Evolutionary conservation across 2,329 filamentous ascomycete species (phyloP), one percentile per base, ranked within the genome.

Genomic region (Cadophora gregata): DNA sequence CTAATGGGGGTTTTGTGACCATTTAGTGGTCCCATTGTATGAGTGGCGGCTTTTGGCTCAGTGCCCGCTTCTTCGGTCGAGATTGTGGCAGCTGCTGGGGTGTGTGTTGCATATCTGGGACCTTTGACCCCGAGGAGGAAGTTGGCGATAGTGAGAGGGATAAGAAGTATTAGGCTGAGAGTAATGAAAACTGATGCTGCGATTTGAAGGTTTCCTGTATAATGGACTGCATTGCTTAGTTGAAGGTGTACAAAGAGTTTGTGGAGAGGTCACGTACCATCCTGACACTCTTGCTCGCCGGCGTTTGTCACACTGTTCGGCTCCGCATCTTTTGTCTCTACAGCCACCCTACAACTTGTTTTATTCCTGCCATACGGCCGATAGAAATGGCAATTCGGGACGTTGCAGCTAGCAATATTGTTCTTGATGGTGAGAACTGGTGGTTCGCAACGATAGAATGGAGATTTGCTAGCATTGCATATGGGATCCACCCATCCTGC

Each of bases 151-250:
- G 62, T 51, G 8, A 64, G 25, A 29, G 53, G 51, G 24, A 64
- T 25, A 8, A 59, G 36, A 5, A 64, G 53, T 16, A 58, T 48
- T 9, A 64, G 62, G 4, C 27, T 25, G 9, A 64, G 33, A 16
- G 55, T 47, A 21, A 64, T 47, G 36, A 64, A 64, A 4, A 64
- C 36, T 1, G 53, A 48, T 9, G 62, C 38, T 16, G 62, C 62
- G 25, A 64, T 64, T 59, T 64, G 62, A 9, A 64, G 55, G 21
- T 64, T 64, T 14, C 62, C 62, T 2, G 62, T 33, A n/a, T 64
- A 64, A 21, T 64, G 62, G 19, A 64, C 62, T 59, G 24, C 24
- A n/a, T n/a, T n/a, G 10, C 10, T 21, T 2, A n/a, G n/a, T 50
- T 9, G 27, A 50, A 33, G 31, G 42, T 61, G n/a, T 53, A 8